Evolutionary conservation across 2,329 filamentous ascomycete species (phyloP).

Genomic region (Paracorniculantispora psalliotae): DNA sequence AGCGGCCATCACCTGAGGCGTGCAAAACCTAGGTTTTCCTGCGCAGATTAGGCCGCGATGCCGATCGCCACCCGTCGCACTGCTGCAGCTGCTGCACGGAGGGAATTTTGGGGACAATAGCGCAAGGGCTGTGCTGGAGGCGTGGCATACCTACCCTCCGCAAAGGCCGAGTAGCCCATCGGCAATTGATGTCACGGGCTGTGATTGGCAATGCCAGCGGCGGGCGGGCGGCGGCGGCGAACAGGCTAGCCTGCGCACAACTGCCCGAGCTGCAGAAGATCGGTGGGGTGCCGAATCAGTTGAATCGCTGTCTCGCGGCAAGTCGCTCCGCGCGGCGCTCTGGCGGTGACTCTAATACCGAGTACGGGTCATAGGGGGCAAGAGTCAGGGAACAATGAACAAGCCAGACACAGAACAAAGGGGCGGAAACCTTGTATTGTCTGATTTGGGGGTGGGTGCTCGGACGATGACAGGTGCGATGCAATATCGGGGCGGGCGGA

Average conservation of each 20-base stretch:
- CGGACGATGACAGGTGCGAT: background rate
- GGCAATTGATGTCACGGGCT: background rate
- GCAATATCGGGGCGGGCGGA: background rate
- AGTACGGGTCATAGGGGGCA: no score
- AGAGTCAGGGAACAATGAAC: background rate
- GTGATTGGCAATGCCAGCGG: no score
- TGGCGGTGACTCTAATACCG: no score
- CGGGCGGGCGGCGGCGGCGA: background rate
- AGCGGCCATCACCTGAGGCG: background rate
- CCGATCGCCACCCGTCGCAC: background rate
- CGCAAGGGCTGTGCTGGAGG: background rate
- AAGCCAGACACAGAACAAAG: background rate
- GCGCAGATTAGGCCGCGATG: background rate
- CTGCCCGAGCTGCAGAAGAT: conserved; percentile 1
- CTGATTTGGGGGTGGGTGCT: background rate
- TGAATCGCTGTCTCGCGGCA: background rate
- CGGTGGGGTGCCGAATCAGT: background rate
- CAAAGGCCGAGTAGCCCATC: background rate
- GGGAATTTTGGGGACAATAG: background rate
- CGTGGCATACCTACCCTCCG: background rate
- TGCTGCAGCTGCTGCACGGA: no score
- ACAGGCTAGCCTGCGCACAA: no score
- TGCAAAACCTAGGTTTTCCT: background rate
- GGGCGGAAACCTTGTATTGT: background rate
- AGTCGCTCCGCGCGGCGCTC: background rate